Conservation (phyloP, 768 basidiomycete genomes). For the Thelephora aurantiotincta region DNA sequence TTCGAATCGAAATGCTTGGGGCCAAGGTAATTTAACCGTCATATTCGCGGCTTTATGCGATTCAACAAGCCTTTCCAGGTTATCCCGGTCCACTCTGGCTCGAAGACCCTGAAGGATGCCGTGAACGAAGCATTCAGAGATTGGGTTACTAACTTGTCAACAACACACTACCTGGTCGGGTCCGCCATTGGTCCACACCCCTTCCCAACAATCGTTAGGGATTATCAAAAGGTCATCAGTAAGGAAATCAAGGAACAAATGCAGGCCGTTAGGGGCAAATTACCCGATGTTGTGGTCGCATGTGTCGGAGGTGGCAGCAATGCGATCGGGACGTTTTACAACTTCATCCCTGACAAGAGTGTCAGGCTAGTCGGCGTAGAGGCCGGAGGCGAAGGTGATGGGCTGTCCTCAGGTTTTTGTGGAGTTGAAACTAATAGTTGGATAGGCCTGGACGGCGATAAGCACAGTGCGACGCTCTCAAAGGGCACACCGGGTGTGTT, state of each 20-base stretch:
- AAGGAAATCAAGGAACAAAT: conserved; percentile 89
- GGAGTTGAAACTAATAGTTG: not conserved
- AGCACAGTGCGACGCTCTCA: conserved; percentile 87
- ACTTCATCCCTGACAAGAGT: conserved; percentile 80
- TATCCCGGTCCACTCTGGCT: conserved; percentile 85
- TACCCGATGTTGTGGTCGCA: conserved; percentile 89
- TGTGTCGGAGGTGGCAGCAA: conserved; percentile 98
- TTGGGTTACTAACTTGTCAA: conserved; percentile 94
- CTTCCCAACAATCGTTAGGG: conserved; percentile 97
- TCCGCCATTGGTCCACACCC: conserved; percentile 97
- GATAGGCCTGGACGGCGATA: conserved; percentile 65
- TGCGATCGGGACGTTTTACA: conserved; percentile 95
- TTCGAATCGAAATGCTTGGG: conserved; percentile 95
- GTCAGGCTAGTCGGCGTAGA: conserved; percentile 91
- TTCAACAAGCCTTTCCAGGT: conserved; percentile 35
- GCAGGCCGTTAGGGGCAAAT: conserved; percentile 54
- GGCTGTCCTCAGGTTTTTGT: not conserved
- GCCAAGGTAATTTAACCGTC: conserved; percentile 42
- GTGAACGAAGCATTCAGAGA: conserved; percentile 98
- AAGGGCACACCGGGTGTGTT: conserved; percentile 89
- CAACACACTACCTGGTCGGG: conserved; percentile 93
- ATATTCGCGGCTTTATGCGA: not conserved
- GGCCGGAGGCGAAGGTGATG: conserved; percentile 87
- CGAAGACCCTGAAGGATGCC: conserved; percentile 92
- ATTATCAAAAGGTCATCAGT: conserved; percentile 94